Evolutionary conservation across 2,329 filamentous ascomycete genomes (phyloP).

Genomic region (Diplodia scrobiculata): DNA sequence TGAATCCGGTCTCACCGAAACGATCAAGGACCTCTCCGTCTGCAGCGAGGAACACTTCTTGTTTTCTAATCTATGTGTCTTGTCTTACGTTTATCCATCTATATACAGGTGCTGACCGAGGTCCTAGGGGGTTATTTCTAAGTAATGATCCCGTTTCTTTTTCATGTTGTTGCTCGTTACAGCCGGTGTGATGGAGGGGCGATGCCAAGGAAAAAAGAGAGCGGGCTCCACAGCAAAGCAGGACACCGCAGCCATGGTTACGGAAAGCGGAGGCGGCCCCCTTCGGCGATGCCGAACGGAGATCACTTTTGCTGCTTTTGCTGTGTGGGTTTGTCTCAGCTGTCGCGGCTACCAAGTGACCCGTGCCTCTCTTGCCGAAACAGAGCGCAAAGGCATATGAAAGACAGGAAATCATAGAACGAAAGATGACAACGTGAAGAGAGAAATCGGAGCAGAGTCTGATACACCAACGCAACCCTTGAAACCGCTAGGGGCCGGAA

Average conservation of each 20-base stretch:
- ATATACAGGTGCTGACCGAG: not conserved
- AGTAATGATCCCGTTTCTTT: not conserved
- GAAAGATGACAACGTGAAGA: not conserved
- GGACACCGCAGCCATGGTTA: slow-evolving; percentile 2
- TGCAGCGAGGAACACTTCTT: not conserved
- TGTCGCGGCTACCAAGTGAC: slow-evolving; percentile 15
- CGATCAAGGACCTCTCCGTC: not conserved
- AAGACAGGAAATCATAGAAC: not conserved
- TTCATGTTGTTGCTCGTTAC: not conserved
- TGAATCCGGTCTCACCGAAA: not conserved
- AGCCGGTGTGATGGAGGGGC: not conserved
- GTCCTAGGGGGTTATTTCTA: not conserved
- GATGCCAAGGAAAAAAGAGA: not conserved
- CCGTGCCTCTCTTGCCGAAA: slow-evolving; percentile 15
- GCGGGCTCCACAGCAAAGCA: not conserved
- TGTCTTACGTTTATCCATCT: not conserved
- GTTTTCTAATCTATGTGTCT: not conserved
- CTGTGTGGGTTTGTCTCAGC: slow-evolving; percentile 3
- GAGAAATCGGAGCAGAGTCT: not conserved
- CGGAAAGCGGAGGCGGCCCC: slow-evolving; percentile 9
- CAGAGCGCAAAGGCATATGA: not conserved
- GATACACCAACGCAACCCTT: not conserved
- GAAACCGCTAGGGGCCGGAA: too few relatives aligned
- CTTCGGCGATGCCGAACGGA: slow-evolving; percentile 22
- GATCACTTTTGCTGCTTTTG: not conserved